phyloP scores from a whole-genome alignment of 2,329 filamentous ascomycete genomes.

The Diaporthe aspalathi region DNA sequence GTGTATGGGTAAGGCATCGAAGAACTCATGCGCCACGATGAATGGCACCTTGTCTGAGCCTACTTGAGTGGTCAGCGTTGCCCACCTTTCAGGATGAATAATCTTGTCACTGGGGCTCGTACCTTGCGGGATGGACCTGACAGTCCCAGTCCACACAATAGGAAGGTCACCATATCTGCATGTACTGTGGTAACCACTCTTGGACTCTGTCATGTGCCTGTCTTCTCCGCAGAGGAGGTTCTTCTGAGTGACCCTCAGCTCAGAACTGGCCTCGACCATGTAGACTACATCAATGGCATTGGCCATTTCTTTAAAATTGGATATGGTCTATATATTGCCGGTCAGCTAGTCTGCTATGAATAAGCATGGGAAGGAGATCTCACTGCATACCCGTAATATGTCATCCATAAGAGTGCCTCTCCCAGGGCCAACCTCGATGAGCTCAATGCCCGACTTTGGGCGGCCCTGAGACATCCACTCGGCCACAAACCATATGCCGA shows the following conservation, averaged over 20 bases:
- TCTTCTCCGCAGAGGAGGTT: conserved; percentile 81
- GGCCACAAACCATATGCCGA: conserved; percentile 94
- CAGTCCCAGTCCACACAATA: conserved; percentile 92
- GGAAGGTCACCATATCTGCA: conserved; percentile 80
- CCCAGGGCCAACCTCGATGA: conserved; percentile 95
- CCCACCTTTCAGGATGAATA: neutral
- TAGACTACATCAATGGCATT: conserved; percentile 87
- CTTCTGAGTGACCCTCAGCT: conserved; percentile 82
- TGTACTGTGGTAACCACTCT: conserved; percentile 77
- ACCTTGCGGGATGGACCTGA: conserved; percentile 82
- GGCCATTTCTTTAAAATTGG: conserved; percentile 82
- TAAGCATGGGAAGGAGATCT: neutral
- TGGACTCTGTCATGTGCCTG: conserved; percentile 74
- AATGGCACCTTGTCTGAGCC: conserved; percentile 82
- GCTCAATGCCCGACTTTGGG: conserved; percentile 78
- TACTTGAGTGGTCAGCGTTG: conserved; percentile 45
- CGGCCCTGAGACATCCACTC: conserved; percentile 96
- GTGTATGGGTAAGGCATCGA: conserved; percentile 96
- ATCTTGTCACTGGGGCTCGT: conserved; percentile 42
- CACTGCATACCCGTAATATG: conserved; percentile 80
- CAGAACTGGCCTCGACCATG: conserved; percentile 91
- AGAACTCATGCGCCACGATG: conserved; percentile 98
- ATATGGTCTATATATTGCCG: conserved; percentile 72
- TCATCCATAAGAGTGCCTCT: conserved; percentile 98
- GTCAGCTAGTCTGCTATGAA: neutral